Percentiles rank a stretch among this genome's conserved stretches.
phyloP scores from a whole-genome alignment of 257 asterid species.

The Salvia miltiorrhiza region DNA sequence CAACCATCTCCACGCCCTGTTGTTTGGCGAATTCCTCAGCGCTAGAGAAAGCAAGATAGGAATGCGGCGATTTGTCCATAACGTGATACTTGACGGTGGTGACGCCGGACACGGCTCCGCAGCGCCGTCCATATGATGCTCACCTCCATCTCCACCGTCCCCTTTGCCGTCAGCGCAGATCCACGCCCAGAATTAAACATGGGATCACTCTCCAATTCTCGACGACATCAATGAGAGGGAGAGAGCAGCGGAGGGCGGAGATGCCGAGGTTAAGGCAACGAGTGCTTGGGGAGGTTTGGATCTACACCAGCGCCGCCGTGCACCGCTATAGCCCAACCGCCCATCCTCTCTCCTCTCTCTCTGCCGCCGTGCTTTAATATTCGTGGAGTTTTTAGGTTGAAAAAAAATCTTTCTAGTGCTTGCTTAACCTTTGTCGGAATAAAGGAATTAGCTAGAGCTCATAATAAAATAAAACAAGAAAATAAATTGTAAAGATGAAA shows the following conservation, averaged over 20 bases:
- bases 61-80: conserved; percentile 96
- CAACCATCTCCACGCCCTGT: conserved; percentile 91
- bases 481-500: too few relatives aligned
- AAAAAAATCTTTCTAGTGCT: too few relatives aligned
- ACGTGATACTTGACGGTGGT: conserved; percentile 88
- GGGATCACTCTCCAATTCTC: conserved; percentile 92
- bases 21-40: conserved; percentile 89
- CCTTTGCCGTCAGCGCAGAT: conserved; percentile 88
- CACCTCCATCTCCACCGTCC: conserved; percentile 99
- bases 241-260: conserved; percentile 71
- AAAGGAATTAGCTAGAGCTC: too few relatives aligned
- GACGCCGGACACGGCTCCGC: conserved; percentile 97
- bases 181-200: conserved; percentile 95
- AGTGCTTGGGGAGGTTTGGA: conserved; percentile 76
- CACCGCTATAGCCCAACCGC: conserved; percentile 98
- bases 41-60: conserved; percentile 84
- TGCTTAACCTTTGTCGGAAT: too few relatives aligned
- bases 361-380: not conserved
- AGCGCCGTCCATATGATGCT: conserved; percentile 99
- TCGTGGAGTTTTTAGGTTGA: not conserved
- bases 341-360: conserved; percentile 44
- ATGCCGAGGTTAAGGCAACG: conserved; percentile 84
- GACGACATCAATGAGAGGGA: conserved; percentile 81
- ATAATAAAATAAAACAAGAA: too few relatives aligned
- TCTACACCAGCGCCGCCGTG: conserved; percentile 99